Conservation (phyloP, 306 rosid species). For the Quercus suber region DNA sequence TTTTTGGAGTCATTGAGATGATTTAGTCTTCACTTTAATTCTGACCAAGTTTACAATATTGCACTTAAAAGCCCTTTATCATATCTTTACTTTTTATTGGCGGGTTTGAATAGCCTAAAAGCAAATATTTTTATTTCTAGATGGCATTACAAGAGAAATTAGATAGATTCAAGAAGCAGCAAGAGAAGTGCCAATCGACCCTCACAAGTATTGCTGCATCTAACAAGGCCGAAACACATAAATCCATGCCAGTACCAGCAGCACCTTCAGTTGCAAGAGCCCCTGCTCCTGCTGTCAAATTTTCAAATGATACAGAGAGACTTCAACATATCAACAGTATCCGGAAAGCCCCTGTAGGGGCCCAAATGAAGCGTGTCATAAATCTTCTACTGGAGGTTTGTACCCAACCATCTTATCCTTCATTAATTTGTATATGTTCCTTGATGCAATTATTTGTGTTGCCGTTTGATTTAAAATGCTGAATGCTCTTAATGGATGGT, state of each 20-base stretch:
- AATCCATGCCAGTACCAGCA: too few relatives aligned
- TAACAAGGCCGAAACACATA: too few relatives aligned
- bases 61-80: background rate
- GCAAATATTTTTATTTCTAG: slow-evolving; percentile 13
- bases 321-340: slow-evolving; percentile 82
- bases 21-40: background rate
- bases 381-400: slow-evolving; percentile 72
- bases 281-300: too few relatives aligned
- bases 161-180: too few relatives aligned
- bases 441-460: background rate
- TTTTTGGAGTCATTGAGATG: background rate
- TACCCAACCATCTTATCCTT: background rate
- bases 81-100: background rate
- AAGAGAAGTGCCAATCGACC: too few relatives aligned
- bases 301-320: too few relatives aligned
- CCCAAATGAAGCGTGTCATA: slow-evolving; percentile 92
- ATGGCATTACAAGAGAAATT: too few relatives aligned
- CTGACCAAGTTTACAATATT: background rate
- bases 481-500: background rate
- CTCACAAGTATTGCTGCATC: too few relatives aligned
- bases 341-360: slow-evolving; percentile 76
- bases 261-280: too few relatives aligned
- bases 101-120: background rate
- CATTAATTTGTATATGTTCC: background rate
- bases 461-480: background rate